These are phyloP conservation scores for Peronospora farinosa DNA, from an alignment of 352 stramenopile genomes.

Conservation along the genomic window DNA sequence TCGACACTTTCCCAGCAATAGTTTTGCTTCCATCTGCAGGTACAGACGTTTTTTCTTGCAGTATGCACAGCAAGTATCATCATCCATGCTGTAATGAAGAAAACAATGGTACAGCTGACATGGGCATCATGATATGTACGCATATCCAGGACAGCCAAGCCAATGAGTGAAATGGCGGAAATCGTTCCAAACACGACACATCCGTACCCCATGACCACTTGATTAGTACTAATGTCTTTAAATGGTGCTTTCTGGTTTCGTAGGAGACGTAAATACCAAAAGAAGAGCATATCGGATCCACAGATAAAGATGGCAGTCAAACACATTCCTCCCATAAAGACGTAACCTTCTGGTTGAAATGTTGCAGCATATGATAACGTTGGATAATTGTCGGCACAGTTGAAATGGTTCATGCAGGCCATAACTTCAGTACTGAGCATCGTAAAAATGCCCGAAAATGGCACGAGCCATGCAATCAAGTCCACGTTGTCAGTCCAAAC, in stretches of 20 bases:
- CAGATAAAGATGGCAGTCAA: conserved; percentile 73
- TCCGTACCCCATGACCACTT: conserved; percentile 14
- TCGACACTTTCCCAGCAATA: conserved; percentile 8
- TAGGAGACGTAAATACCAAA: conserved; percentile 62
- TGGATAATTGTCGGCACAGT: conserved; percentile 63
- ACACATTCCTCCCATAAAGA: conserved; percentile 76
- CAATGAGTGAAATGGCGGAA: conserved; percentile 44
- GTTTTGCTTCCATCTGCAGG: conserved; percentile 26
- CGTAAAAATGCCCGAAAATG: conserved; percentile 58
- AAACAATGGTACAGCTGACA: conserved; percentile 61
- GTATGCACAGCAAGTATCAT: conserved; percentile 56
- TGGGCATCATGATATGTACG: conserved; percentile 61
- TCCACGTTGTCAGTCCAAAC: conserved; percentile 48
- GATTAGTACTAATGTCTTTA: conserved; percentile 4
- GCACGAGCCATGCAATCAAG: conserved; percentile 64
- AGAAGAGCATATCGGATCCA: conserved; percentile 46
- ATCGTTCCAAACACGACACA: conserved; percentile 30
- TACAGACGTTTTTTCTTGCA: conserved; percentile 37
- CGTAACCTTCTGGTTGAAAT: conserved; percentile 59
- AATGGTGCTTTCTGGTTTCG: background rate
- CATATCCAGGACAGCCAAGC: conserved; percentile 77
- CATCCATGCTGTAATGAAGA: conserved; percentile 70
- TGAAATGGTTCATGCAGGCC: conserved; percentile 68
- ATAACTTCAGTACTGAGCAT: conserved; percentile 68
- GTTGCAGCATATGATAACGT: conserved; percentile 82